These are phyloP conservation scores for Narthecium ossifragum DNA, from an alignment of 106 monocot species.

Conservation along the genomic window DNA sequence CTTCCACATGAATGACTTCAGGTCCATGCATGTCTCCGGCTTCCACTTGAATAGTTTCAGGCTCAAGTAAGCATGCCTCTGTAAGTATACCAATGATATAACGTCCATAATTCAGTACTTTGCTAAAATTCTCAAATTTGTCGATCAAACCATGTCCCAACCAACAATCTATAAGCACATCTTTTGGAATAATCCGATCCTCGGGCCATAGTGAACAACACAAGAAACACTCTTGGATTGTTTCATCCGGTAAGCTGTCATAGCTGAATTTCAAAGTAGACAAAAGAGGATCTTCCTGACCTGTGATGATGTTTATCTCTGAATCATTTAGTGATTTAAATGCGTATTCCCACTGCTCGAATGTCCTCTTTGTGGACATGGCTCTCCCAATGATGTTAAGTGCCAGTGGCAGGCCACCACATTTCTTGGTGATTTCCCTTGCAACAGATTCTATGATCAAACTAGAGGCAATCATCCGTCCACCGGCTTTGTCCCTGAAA, in stretches of 20 bases:
- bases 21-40: no score
- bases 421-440: neutral
- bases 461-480: neutral
- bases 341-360: conserved; percentile 1
- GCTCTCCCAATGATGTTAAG: conserved; percentile 1
- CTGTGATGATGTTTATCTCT: neutral
- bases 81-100: neutral
- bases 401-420: conserved; percentile 10
- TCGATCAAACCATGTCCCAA: conserved; percentile 13
- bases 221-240: conserved; percentile 16
- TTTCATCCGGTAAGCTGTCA: neutral
- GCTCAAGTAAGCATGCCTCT: conserved; percentile 8
- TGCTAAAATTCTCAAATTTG: neutral
- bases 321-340: neutral
- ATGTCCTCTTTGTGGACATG: neutral
- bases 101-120: neutral
- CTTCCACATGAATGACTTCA: neutral
- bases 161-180: conserved; percentile 19
- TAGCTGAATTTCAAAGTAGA: conserved; percentile 19
- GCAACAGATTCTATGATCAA: neutral
- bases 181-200: conserved; percentile 1
- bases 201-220: conserved; percentile 17
- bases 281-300: neutral
- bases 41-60: no score
- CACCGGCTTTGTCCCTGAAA: conserved; percentile 1